A percentile compares a stretch with the other conserved stretches of the same genome.
Evolutionary conservation across 441 rosid genomes (phyloP).

Genomic region (Gossypium armourianum): DNA sequence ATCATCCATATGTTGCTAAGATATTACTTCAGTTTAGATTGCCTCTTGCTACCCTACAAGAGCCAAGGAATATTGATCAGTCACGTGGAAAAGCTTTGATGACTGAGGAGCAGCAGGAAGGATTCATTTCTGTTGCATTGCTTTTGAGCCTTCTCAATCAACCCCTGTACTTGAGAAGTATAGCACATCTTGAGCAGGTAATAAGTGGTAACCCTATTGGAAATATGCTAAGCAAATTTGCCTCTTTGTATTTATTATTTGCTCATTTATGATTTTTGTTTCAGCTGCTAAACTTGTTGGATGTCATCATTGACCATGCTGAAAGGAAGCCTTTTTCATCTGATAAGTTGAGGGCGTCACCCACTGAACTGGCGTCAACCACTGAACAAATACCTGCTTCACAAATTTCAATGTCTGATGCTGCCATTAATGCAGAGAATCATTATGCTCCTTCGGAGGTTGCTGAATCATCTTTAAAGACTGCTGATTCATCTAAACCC

Average conservation of each 20-base stretch:
- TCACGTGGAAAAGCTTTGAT: constrained; percentile 63
- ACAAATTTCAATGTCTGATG: constrained; percentile 33
- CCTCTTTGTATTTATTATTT: constrained; percentile 2
- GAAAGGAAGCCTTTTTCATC: constrained; percentile 49
- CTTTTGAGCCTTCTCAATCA: constrained; percentile 86
- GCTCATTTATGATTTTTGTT: constrained; percentile 19
- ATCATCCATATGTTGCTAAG: constrained; percentile 73
- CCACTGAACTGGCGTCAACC: constrained; percentile 35
- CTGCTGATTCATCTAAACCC: constrained; percentile 33
- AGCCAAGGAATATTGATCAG: constrained; percentile 30
- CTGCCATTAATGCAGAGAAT: constrained; percentile 31
- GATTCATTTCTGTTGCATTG: constrained; percentile 50
- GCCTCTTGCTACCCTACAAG: constrained; percentile 37
- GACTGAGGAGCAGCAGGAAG: constrained; percentile 44
- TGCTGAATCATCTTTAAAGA: constrained; percentile 34
- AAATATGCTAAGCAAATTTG: background rate
- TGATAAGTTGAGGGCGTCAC: constrained; percentile 39
- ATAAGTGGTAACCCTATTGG: constrained; percentile 24
- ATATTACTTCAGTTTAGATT: constrained; percentile 65
- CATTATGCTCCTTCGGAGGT: constrained; percentile 28
- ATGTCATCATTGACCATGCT: constrained; percentile 70
- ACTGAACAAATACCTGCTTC: constrained; percentile 34
- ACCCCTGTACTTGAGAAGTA: constrained; percentile 81
- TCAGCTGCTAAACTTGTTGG: constrained; percentile 83
- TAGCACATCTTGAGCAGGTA: constrained; percentile 98